A percentile compares a stretch with the other conserved stretches of the same genome.
These are phyloP conservation scores for Microbotryum intermedium DNA, from an alignment of 1,284 basidiomycete species.

Conservation along the genomic window DNA sequence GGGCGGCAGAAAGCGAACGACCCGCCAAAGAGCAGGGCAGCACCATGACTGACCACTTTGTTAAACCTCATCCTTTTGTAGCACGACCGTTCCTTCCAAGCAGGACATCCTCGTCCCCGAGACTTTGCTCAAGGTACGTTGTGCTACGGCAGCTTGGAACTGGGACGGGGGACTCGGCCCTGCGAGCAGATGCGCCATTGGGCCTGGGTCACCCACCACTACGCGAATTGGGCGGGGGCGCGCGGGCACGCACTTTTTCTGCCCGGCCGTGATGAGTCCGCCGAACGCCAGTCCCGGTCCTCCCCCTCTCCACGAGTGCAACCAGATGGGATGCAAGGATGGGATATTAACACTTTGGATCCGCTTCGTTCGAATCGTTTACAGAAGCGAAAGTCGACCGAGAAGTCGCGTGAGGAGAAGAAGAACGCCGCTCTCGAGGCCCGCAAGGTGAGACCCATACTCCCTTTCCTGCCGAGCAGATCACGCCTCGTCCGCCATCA, in stretches of 20 bases:
- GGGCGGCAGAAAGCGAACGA: too few species aligned
- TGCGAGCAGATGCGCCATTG: too few species aligned
- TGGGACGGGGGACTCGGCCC: too few species aligned
- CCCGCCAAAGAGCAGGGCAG: too few species aligned
- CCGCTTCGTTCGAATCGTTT: background rate
- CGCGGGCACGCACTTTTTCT: too few species aligned
- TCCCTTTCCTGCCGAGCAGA: too few species aligned
- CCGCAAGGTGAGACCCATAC: slow-evolving; percentile 69
- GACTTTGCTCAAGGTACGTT: slow-evolving; percentile 73
- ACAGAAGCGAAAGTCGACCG: slow-evolving; percentile 90
- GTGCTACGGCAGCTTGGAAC: background rate
- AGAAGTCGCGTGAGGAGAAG: slow-evolving; percentile 95
- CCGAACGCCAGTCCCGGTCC: background rate
- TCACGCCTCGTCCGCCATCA: too few species aligned
- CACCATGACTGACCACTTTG: too few species aligned
- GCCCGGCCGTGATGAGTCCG: background rate
- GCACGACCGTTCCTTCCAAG: background rate
- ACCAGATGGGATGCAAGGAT: background rate
- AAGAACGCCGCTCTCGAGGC: slow-evolving; percentile 74
- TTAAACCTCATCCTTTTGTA: too few species aligned
- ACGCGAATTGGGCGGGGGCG: too few species aligned
- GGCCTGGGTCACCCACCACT: too few species aligned
- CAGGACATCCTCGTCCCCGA: slow-evolving; percentile 75
- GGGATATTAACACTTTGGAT: background rate
- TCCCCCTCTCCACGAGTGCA: background rate